Evolutionary conservation across 2,329 filamentous ascomycete species (phyloP), one percentile per base, ranked within the genome.

Genomic region (Byssoonygena ceratinophila): DNA sequence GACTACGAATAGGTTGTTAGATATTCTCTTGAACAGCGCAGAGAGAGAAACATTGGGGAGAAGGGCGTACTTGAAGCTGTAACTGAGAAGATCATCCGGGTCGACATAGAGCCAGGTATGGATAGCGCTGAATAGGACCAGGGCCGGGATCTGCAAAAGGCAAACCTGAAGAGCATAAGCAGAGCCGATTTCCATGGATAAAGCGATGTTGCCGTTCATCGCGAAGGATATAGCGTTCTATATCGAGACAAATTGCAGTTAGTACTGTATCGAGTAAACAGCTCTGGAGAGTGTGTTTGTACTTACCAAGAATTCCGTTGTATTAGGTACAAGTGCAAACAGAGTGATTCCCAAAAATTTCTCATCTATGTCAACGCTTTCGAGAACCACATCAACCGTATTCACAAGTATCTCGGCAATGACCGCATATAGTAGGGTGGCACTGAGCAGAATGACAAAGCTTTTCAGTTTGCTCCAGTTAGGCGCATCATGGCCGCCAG

Each of bases 121-220:
- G 36, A 91, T 67, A 8, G 88, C 90, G 55, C 87, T 94, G 75
- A 91, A 98, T 39, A 95, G 76, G 1, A 98, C 91, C 1, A 98
- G 75, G 0, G 89, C 89, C 0, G 92, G 92, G 18, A 97, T 90
- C 66, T 98, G 92, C 18, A 98, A 77, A 25, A 98, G 77, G 65
- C 91, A 96, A 46, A 98, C 92, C 69, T 98, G 92, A 40, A 98
- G 76, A 1, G 92, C 92, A 65, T 98, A 98, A 1, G 91, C 91
- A 0, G 90, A 96, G 59, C 92, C 92, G 60, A 98, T 98, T 66
- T 98, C 92, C 92, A 98, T 98, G 34, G 89, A 96, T 16, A 98
- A 74, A 0, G 92, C 92, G 68, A 98, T 97, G 68, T 98, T 98
- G 55, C 92, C 92, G 64, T 98, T 97, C 91, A 98, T 98, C 51